Base-by-base conservation (phyloP, 352 stramenopile genomes). In the Globisporangium mamillatum region DNA sequence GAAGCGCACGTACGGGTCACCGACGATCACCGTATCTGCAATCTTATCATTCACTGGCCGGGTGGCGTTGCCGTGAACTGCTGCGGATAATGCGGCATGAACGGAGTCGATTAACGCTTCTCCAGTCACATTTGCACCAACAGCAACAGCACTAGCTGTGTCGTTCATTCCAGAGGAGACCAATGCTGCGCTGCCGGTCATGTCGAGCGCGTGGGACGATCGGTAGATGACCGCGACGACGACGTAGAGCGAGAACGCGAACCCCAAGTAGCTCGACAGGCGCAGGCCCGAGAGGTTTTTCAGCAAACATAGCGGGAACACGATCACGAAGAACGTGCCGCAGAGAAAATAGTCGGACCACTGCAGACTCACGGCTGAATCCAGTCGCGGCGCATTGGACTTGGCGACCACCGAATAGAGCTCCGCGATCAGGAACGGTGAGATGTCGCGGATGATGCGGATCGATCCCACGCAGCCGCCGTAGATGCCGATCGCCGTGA, bases 301-400 rank as follows among this genome's bases (percentile, higher is more conserved):
- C 70, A 93, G 78, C 22, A 91, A 69, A 57, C 83, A 91, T 8
- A 93, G 74, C 48, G 83, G 85, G 46, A 92, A 85, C 3, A 92
- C 78, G 32, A 90, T 75, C 12, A 82, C 32, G 22, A 73, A 24
- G 55, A 91, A 93, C 18, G 77, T 71, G 0, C 63, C 67, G 73
- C 76, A 87, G 66, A 91, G 74, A 34, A 90, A 60, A 61, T 86
- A 87, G 60, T 81, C 66, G 4, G 71, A 75, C 41, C 79, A 75
- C 48, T 76, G 62, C 22, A 69, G 52, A 27, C 59, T 66, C 29
- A 63, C 44, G 29, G 69, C 10, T 4, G 69, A 34, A 0, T 68
- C 62, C 9, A 59, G 53, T 32, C 32, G 29, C 22, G 53, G 36
- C 25, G 38, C 53, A 18, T 14, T 14, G 24, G 53, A 38, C 25